Evolutionary conservation across 1,139 yeast genomes (phyloP), one percentile per base, ranked within the genome.

Genomic region (Scheffersomyces segobiensis): DNA sequence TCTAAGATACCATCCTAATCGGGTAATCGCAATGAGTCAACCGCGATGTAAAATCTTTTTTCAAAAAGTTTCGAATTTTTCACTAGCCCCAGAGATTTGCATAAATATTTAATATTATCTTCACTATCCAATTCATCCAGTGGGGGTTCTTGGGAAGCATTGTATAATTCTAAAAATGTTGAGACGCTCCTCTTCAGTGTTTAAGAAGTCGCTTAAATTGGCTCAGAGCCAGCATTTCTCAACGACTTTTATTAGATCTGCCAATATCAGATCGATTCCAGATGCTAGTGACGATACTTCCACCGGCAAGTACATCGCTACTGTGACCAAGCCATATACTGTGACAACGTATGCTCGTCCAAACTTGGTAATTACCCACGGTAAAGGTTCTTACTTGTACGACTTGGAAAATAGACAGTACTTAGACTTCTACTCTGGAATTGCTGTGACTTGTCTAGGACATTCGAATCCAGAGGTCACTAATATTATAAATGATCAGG

Each of bases 361-460:
- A n/a, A 78, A 83, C 56, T 72, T 91, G 57, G 89, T 87, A 12
- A 78, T 88, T 61, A 83, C 87, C 48, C 87, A 84, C 58, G 97
- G 96, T 19, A 77, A 87, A 67, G 97, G 96, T 4, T 83, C 92
- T 17, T 76, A 81, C 60, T 73, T 92, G 59, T 91, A 88, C 79
- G 99, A 95, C 70, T 76, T 89, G 56, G 93, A 90, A 68, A 83
- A 90, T 67, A 80, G 88, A 55, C 83, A 89, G 69, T 95, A 89
- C 71, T 82, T 95, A 56, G 99, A 95, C 71, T 93, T 95, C 74
- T 88, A 93, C 2, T 93, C 98, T 1, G 99, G 99, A 55, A 93
- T 95, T 65, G 98, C 99, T 0, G 99, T 95, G 18, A 93, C 97
- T n/a, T 88, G 91, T 1, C 79, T 95, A 62, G 99, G 99, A 3